Base-by-base conservation (phyloP, 805 yeast species). In the Zygosaccharomyces gambellarensis region DNA sequence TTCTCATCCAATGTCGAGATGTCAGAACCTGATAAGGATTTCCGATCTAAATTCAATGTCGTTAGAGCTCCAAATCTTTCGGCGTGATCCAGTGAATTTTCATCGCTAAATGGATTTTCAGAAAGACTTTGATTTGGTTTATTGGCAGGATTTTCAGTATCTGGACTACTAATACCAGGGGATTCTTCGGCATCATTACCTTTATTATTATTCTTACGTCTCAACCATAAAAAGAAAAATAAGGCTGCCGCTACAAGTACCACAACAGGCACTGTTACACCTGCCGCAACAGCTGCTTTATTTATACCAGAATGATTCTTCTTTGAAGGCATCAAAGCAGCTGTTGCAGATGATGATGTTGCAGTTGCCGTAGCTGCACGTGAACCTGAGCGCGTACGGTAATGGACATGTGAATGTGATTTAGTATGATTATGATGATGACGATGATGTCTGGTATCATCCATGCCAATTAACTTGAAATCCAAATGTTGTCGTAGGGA, bases 201-300 rank as follows among this genome's bases (percentile, higher is more conserved):
- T 19, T 59, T 50, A 19, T 60, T 41, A 27, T 55, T 49, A 52
- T 70, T 61, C 55, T 68, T 61, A 64, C 76, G 71, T 14, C 76
- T 74, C 62, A 76, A 71, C 71, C 77, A 76, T 59, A 87, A 79
- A 57, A 77, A 72, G 53, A 84, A 70, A 4, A 88, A 44, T 2
- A 83, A 29, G 1, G 78, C 45, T 0, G 71, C 73, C 0, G 80
- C 75, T 2, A 81, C 56, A 7, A 82, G 58, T 0, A 86, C 58
- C 1, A 76, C 76, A 3, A 80, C 69, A 1, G 96, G 96, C 42
- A 94, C 76, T 1, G 85, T 87, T n/a, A 87, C 90, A 48, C 97
- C 97, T 51, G 90, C 77, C 1, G 90, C 96, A 62, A 92, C 86
- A 0, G 96, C 96, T n/a, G 87, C 72, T 2, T 79, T 77, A 55